Base-by-base conservation (phyloP, 768 basidiomycete species). In the Tylopilus sp. region DNA sequence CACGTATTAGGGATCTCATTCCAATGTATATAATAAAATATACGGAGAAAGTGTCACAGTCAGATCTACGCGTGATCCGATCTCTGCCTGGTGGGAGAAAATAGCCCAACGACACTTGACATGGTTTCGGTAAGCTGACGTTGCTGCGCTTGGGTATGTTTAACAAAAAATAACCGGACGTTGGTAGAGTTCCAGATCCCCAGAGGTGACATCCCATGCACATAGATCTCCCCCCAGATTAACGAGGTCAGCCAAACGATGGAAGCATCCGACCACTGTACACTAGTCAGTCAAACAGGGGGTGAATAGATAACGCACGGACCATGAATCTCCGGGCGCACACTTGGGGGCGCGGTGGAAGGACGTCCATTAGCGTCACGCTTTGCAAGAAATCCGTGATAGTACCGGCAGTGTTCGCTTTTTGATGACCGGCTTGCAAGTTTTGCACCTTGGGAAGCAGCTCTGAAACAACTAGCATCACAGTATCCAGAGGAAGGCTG, bases 141-240 rank as follows among this genome's bases (percentile, higher is more conserved):
- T 47, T 78, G 78, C 48, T 83, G 84, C 38, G 62, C 66, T 55
- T 82, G 88, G 6, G 88, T 79, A 57, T 95, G 92, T 65, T 93
- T 95, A 50, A 97, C 90, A 45, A 93, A 81, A 73, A 98, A 98
- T 46, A 98, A 69, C 38, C 89, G 83, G 25, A 97, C 91, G 44
- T 83, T 86, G 13, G 94, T 97, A 18, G 83, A 80, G 58, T 90
- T 91, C 93, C 95, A 98, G 39, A 95, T 82, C 12, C 89, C 91
- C 21, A 93, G 73, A 1, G 88, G 88, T 2, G 85, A 81, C 82
- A 95, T 88, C 6, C 86, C 88, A 42, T 88, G 85, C 20, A 97
- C 88, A 64, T 95, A 99, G 18, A 95, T 81, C 65, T 95, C 91
- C 36, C 97, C 95, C 94, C 95, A 99, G 20, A 95, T 85, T 47